Percentiles rank a stretch among this genome's conserved stretches.
Evolutionary conservation across 352 stramenopile species (phyloP).

Genomic region (Aphanomyces astaci): DNA sequence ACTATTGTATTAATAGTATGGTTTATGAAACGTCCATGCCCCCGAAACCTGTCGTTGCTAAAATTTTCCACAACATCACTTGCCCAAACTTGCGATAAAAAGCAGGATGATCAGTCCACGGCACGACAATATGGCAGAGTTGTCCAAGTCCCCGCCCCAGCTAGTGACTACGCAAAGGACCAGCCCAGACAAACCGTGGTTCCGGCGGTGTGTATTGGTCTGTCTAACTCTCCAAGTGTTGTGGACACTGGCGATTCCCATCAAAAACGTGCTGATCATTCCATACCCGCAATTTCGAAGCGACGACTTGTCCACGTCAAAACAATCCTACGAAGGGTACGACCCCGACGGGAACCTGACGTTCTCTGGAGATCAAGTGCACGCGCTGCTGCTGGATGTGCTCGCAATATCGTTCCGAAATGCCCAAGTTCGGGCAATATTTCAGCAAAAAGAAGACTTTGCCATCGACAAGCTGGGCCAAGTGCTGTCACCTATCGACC

Average conservation of each 20-base stretch:
- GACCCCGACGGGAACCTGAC: not conserved
- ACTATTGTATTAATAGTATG: too few species aligned
- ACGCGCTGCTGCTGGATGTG: constrained; percentile 25
- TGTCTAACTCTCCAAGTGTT: constrained; percentile 28
- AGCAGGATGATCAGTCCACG: too few species aligned
- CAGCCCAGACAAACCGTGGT: too few species aligned
- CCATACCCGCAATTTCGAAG: constrained; percentile 27
- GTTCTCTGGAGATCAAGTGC: constrained; percentile 24
- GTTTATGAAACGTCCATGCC: too few species aligned
- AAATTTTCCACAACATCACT: too few species aligned
- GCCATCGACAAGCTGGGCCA: constrained; percentile 30
- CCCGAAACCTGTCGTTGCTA: too few species aligned
- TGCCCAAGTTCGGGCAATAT: constrained; percentile 25
- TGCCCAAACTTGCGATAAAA: too few species aligned
- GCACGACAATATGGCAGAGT: too few species aligned
- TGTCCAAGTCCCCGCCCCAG: too few species aligned
- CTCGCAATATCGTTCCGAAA: constrained; percentile 26
- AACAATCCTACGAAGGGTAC: constrained; percentile 4
- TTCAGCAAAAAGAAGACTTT: constrained; percentile 27
- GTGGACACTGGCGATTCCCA: constrained; percentile 33
- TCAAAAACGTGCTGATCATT: constrained; percentile 41
- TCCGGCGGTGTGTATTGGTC: constrained; percentile 13
- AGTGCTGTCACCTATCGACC: constrained; percentile 29
- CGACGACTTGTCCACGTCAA: constrained; percentile 21
- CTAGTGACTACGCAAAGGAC: too few species aligned